Conservation (phyloP, 2,329 filamentous ascomycete species). For the Exophiala sp. region DNA sequence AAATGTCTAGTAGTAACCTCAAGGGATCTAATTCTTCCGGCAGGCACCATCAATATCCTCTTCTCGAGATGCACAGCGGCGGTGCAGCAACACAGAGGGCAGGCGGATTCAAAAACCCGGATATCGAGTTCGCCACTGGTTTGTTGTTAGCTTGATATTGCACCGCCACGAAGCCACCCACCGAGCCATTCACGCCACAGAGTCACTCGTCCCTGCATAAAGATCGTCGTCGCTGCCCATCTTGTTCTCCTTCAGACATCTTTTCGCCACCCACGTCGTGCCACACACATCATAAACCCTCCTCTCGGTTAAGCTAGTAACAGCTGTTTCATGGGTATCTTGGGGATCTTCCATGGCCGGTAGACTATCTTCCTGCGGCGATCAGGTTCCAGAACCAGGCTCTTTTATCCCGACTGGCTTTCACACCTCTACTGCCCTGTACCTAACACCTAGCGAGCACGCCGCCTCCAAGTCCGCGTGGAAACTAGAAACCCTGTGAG, state of each 20-base stretch:
- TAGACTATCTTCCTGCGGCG: not conserved
- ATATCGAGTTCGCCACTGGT: slow-evolving; percentile 10
- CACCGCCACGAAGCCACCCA: slow-evolving; percentile 23
- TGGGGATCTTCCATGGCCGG: not conserved
- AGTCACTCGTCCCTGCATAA: slow-evolving; percentile 4
- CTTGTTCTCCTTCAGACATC: slow-evolving; percentile 12
- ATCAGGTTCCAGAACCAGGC: slow-evolving; percentile 17
- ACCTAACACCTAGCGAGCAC: slow-evolving; percentile 7
- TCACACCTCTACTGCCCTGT: slow-evolving; percentile 8
- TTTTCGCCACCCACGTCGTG: slow-evolving; percentile 1
- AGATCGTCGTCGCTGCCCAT: slow-evolving; percentile 6
- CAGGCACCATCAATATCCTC: not conserved
- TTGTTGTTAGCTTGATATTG: slow-evolving; percentile 1
- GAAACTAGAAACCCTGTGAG: slow-evolving; percentile 1
- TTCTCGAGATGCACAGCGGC: not conserved
- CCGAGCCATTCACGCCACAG: slow-evolving; percentile 9
- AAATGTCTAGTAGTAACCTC: no score
- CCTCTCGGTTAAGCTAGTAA: slow-evolving; percentile 1
- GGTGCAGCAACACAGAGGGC: no score
- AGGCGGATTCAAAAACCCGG: not conserved
- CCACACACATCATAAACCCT: slow-evolving; percentile 3
- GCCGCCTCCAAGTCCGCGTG: slow-evolving; percentile 3
- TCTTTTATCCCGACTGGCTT: slow-evolving; percentile 9
- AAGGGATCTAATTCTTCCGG: not conserved
- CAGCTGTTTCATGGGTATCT: slow-evolving; percentile 1